Base-by-base conservation (phyloP, 495 filamentous ascomycete genomes). In the Lasiosphaeris hirsuta region DNA sequence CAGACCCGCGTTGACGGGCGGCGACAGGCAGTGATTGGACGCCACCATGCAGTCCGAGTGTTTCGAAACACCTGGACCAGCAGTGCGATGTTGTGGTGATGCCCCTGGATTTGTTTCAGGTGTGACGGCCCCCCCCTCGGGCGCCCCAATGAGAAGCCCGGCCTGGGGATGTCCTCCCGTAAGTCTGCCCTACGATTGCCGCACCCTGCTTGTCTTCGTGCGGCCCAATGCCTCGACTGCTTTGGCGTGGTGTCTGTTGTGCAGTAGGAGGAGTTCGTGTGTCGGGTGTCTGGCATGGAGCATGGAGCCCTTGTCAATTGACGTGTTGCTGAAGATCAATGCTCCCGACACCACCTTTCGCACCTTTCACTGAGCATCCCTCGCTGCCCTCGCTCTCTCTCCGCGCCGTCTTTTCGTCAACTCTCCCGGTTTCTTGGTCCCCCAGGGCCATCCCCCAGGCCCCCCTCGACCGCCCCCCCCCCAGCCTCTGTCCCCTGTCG, bases 381-480 rank as follows among this genome's bases (percentile, higher is more conserved):
- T n/a, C n/a, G n/a, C n/a, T n/a, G n/a, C n/a, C 4, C 61, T 69
- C 45, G 55, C 66, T 41, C 44, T 49, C 23, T 33, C 33, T 34
- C 7, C 14, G 38, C 14, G 18, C 30, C 77, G 74, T 66, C 81
- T 80, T 15, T 74, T 80, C 61, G 79, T 30, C 23, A 30, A 30
- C 69, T 19, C 72, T 66, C 7, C 80, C 72, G 48, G 82, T 61
- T 56, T 71, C 30, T 40, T 36, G 36, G 49, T 37, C 14, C 7
- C 15, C 48, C 48, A 30, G 5, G 7, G 10, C 35, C 49, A 14
- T 5, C 14, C 4, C 62, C 77, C 80, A 80, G 35, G 63, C 69
- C 64, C 73, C 72, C 65, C 78, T 72, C 49, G 79, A 75, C 15
- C 71, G 74, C 73, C 78, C 77, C 63, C 78, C 75, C 66, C 74